A percentile compares a stretch with the other conserved stretches of the same genome.
phyloP scores from a whole-genome alignment of 805 yeast genomes.

The Yarrowia divulgata region DNA sequence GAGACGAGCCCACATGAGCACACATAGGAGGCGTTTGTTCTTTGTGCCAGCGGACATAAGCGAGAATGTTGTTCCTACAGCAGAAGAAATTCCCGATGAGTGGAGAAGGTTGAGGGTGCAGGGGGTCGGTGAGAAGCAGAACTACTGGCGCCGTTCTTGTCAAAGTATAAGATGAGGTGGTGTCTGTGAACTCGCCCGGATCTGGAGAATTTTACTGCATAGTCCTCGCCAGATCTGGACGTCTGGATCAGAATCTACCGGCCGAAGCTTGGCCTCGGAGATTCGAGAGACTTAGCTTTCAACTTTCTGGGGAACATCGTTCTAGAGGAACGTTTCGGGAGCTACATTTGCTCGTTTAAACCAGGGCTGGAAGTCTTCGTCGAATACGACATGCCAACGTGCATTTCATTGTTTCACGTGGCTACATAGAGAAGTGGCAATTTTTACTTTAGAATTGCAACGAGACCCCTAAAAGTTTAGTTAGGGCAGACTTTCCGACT shows the following conservation, averaged over 20 bases:
- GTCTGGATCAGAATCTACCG: neutral
- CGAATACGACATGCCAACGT: neutral
- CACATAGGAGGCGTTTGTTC: neutral
- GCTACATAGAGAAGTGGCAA: neutral
- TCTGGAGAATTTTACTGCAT: neutral
- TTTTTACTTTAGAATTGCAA: neutral
- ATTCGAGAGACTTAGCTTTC: neutral
- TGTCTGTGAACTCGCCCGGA: neutral
- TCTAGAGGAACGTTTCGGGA: neutral
- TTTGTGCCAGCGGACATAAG: neutral
- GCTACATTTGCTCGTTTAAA: neutral
- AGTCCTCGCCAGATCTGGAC: neutral
- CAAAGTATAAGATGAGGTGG: neutral
- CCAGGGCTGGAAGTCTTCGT: neutral
- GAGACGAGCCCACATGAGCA: neutral
- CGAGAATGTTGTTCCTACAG: constrained; percentile 3
- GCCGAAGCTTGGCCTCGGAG: neutral
- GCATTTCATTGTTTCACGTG: constrained; percentile 21
- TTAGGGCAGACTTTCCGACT: constrained; percentile 7
- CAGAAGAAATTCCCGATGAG: neutral
- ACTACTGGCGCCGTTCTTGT: neutral
- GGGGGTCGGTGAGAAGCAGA: neutral
- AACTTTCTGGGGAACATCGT: neutral
- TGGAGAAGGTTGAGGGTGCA: neutral
- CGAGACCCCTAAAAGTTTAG: neutral